Evolutionary conservation across 225 moss, liverwort and hornwort species (phyloP), one percentile per base, ranked within the genome.

Genomic region (Anthoceros angustus): DNA sequence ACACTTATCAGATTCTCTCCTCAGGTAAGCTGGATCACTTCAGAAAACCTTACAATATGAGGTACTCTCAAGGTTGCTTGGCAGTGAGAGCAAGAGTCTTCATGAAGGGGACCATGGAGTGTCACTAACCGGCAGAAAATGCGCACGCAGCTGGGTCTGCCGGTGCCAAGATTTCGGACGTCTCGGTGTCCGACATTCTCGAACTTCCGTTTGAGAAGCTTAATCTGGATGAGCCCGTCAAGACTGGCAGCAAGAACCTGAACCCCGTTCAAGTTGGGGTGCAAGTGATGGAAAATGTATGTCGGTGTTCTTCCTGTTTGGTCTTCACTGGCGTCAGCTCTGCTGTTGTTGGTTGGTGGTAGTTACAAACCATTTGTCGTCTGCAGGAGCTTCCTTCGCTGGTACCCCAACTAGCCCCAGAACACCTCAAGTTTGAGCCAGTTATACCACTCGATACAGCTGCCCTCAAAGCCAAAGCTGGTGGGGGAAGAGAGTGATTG

Each of bases 201-300:
- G 82, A 67, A 20, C 79, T 85, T 68, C 85, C 82, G 63, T 62
- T 76, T 7, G 85, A 85, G 12, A 69, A 70, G 16, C 67, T 81
- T 75, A 65, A 70, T 45, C 66, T 81, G 1, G 81, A 81, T 63
- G 73, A 78, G 15, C 71, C 69, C 55, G 23, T 55, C 14, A 55
- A 55, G 23, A 55, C 55, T 55, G 55, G 55, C 23, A 55, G 55
- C n/a, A 55, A 9, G 23, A 55, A 55, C 23, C 14, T 55, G 55
- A 55, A 55, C 23, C 55, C 55, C 0, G n/a, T 55, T 8, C 55
- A 55, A 55, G 55, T 15, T 18, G 55, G 55, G 18, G 55, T 55
- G n/a, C 55, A 55, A 55, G n/a, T 55, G 55, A 15, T 55, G 12
- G 55, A 55, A 23, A 55, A 1, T 18, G 32, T 32, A 32, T 4